Base-by-base conservation (phyloP, 805 yeast species). In the Cyberlindnera nakhonratchasimensis region DNA sequence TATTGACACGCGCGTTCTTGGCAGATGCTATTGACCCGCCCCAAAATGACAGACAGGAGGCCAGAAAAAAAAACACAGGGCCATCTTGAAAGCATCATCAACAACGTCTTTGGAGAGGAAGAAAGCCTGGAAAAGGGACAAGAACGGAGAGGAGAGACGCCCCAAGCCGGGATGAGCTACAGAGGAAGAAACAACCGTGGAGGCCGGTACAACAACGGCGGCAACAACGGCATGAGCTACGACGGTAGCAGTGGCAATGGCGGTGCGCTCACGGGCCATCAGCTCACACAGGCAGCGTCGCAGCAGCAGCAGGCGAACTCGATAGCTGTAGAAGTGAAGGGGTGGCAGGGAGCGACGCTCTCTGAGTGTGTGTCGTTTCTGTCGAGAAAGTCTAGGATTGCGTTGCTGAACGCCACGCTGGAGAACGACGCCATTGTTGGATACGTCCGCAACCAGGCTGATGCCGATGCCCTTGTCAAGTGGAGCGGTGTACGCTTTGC, bases 401-500 rank as follows among this genome's bases (percentile, higher is more conserved):
- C 70, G 1, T 67, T 90, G 11, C 61, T 63, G 38, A 75, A 82
- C 57, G 68, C 79, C 10, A 53, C 60, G 3, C 75, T 79, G 6
- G 80, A 80, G 42, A 77, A 79, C 9, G 78, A 79, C 4, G 67
- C 74, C 2, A 62, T 88, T 17, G 69, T 71, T 30, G 96, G 85
- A 0, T 69, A 68, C 14, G 90, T 86, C 13, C 66, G 67, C 29
- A 63, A 62, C 4, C 66, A 69, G 23, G 63, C 64, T 20, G 87
- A 86, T 16, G 88, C 88, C 0, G 70, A 75, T 17, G 72, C 69
- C 6, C 64, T 88, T 37, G 59, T 67, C 31, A 75, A 72, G 46
- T 81, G 83, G 76, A 70, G 74, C 31, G 96, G 96, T n/a, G 80
- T 83, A 38, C 70, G 80, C 45, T 89, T 87, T 67, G 95, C 96